Evolutionary conservation across 306 rosid genomes (phyloP).

Genomic region (Comarum palustre): DNA sequence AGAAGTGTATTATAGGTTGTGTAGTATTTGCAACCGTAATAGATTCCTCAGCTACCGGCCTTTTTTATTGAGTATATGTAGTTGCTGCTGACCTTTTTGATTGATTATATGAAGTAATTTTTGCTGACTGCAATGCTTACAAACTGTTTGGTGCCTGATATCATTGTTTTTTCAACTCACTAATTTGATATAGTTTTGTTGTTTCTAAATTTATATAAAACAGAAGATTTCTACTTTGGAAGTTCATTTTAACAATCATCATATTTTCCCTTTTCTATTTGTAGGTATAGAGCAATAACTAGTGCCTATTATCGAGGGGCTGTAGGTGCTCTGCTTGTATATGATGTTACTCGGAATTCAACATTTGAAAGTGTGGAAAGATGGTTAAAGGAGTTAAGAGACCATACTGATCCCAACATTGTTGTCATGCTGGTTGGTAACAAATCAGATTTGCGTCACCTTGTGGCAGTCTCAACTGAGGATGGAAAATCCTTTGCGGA

Average conservation of each 20-base stretch:
- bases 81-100: neutral
- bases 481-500: constrained; percentile 53
- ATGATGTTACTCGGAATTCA: constrained; percentile 54
- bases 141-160: neutral
- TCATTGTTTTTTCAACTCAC: neutral
- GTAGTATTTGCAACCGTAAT: neutral
- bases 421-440: constrained; percentile 61
- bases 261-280: neutral
- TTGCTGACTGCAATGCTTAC: neutral
- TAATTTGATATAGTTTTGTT: neutral
- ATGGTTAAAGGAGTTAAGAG: constrained; percentile 58
- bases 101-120: neutral
- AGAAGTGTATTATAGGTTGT: neutral
- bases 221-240: neutral
- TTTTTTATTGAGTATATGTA: neutral
- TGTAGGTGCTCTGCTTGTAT: constrained; percentile 54
- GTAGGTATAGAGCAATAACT: constrained; percentile 61
- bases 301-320: constrained; percentile 69
- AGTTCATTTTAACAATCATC: neutral
- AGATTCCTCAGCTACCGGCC: neutral
- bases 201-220: too few relatives aligned
- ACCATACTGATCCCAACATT: constrained; percentile 57
- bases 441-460: constrained; percentile 60
- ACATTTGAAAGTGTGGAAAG: constrained; percentile 53
- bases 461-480: constrained; percentile 53